Evolutionary conservation across 139 green algal genomes (phyloP), one percentile per base, ranked within the genome.

Genomic region (Tetradesmus lagerheimii): DNA sequence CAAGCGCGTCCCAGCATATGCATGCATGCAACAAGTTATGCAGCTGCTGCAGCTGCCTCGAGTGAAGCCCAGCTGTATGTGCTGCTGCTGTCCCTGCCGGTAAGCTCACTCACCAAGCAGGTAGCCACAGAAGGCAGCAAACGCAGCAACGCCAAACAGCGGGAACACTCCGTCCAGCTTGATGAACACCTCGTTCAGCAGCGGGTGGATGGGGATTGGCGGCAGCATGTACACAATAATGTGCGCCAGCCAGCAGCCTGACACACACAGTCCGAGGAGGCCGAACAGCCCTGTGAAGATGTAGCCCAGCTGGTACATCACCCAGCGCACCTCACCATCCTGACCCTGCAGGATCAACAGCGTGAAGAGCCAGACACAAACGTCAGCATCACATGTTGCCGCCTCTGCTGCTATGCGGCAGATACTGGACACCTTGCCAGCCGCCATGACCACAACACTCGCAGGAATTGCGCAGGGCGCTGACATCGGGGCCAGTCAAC

Each of bases 41-140:
- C 57, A 71, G 57, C 14, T 5, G 50, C 50, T 27, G 50, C 50
- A 20, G 16, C 50, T 64, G 50, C 50, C 50, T 64, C 50, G 25
- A 64, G n/a, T 20, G 0, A 20, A 25, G 0, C 50, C 50, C 18
- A 64, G 50, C 50, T 64, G 50, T 14, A 64, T 64, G 2, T 64
- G 50, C 50, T 14, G 43, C 43, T 50, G 9, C 43, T 15, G 43
- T 9, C 43, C 43, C n/a, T n/a, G n/a, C n/a, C n/a, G n/a, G n/a
- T n/a, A n/a, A n/a, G n/a, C n/a, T n/a, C n/a, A n/a, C 93, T 85
- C 86, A 96, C 94, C 88, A 50, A 99, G 95, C 37, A 99, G 92
- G 92, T 99, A 99, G 86, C 99, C 98, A 90, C 96, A 99, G 94
- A 99, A 99, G 50, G 98, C 35, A 14, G 93, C 95, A 90, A 99